Conservation (phyloP, 2,329 filamentous ascomycete genomes). For the Alternaria conjuncta region DNA sequence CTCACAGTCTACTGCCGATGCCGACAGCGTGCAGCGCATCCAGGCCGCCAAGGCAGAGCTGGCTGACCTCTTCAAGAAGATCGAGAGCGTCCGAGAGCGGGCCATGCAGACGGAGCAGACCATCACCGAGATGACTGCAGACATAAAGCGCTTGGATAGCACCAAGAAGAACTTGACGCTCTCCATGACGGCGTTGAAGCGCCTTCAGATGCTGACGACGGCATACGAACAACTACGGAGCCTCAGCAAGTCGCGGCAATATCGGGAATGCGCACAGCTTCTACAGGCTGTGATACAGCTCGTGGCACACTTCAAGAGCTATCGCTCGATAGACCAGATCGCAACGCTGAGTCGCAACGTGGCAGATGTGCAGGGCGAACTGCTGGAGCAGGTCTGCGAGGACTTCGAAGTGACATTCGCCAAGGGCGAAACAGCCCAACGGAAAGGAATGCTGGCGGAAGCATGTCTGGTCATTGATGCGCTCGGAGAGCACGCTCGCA, state of each 20-base stretch:
- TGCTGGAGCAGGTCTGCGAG: slow-evolving; percentile 97
- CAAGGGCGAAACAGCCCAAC: slow-evolving; percentile 78
- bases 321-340: slow-evolving; percentile 97
- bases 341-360: slow-evolving; percentile 91
- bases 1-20: slow-evolving; percentile 81
- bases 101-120: slow-evolving; percentile 92
- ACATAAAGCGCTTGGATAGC: slow-evolving; percentile 95
- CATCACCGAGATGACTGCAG: slow-evolving; percentile 98
- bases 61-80: slow-evolving; percentile 88
- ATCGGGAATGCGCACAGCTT: slow-evolving; percentile 91
- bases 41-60: slow-evolving; percentile 90
- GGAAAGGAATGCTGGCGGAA: slow-evolving; percentile 76
- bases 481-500: slow-evolving; percentile 83
- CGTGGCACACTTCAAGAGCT: slow-evolving; percentile 98
- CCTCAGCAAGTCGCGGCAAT: slow-evolving; percentile 84
- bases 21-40: slow-evolving; percentile 88
- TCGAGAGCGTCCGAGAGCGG: slow-evolving; percentile 87
- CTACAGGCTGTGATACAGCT: slow-evolving; percentile 95
- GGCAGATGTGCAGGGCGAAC: slow-evolving; percentile 87
- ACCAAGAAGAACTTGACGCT: slow-evolving; percentile 96
- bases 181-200: slow-evolving; percentile 97
- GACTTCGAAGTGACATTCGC: slow-evolving; percentile 97
- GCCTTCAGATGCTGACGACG: slow-evolving; percentile 97
- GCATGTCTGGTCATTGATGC: slow-evolving; percentile 95
- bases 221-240: slow-evolving; percentile 95